Base-by-base conservation (phyloP, 768 basidiomycete genomes). In the Termitomyces heimii region DNA sequence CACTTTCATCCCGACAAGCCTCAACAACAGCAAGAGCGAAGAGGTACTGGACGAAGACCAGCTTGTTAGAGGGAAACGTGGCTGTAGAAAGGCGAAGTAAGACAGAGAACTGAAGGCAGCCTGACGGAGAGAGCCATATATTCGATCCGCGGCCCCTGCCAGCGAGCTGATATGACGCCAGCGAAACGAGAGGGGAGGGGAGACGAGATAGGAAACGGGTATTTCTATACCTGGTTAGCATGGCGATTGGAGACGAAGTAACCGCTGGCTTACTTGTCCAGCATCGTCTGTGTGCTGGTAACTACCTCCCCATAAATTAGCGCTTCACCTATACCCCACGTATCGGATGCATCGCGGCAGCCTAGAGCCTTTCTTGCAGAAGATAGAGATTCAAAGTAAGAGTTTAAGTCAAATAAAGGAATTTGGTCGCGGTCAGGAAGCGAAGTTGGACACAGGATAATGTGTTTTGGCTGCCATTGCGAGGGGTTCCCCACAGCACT, bases 41-140 rank as follows among this genome's bases (percentile, higher is more conserved):
- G 4, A 99, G 80, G 68, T 99, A 98, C 66, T 99, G 97, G 10
- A 95, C 72, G 67, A 98, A 97, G 26, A 98, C 94, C 37, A 98
- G 79, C 56, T 85, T 86, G 22, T 75, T 73, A 0, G 83, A 74
- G 3, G 84, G 82, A 62, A 88, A 71, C 2, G 67, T 62, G 1
- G 75, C 62, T 3, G 84, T 73, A 0, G 82, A 72, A 1, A 87
- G 72, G 5, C 88, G 84, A 16, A 91, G 75, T 44, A 89, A 76
- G 42, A 92, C 65, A 12, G 93, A 94, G 68, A 95, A 87, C 58
- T 88, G 85, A 8, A 98, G 83, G 67, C 93, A 94, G 1, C 95
- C 97, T 0, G 82, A 71, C 0, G 95, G 96, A 0, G 95, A 97
- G 39, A 98, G 80, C 97, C 96, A 98, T 48, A 84, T 72, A 66